A percentile compares a stretch with the other conserved stretches of the same genome.
These are phyloP conservation scores for Trametopsis cervina DNA, from an alignment of 768 basidiomycete species.

Conservation along the genomic window DNA sequence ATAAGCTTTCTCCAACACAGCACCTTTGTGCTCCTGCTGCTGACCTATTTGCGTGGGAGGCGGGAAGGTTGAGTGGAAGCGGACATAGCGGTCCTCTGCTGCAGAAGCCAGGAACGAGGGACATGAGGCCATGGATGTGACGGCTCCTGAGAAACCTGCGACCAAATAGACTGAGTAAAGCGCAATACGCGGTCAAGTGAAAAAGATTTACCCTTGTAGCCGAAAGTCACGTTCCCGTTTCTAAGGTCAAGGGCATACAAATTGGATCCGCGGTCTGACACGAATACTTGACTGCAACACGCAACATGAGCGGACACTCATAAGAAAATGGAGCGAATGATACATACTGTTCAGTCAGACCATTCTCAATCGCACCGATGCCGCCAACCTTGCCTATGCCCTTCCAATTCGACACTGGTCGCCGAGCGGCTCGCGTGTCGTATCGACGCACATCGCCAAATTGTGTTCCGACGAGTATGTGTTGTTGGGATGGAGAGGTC, in stretches of 20 bases:
- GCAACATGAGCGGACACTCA: background rate
- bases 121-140: constrained; percentile 55
- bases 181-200: background rate
- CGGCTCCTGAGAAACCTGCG: constrained; percentile 63
- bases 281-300: constrained; percentile 53
- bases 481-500: constrained; percentile 28
- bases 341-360: constrained; percentile 60
- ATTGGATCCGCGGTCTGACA: constrained; percentile 58
- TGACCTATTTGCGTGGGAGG: constrained; percentile 42
- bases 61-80: constrained; percentile 57
- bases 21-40: constrained; percentile 50
- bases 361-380: constrained; percentile 50
- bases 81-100: constrained; percentile 61
- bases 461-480: constrained; percentile 66
- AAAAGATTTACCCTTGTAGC: constrained; percentile 50
- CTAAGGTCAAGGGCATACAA: constrained; percentile 64
- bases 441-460: constrained; percentile 71
- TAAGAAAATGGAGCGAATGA: background rate
- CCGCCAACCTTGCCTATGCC: constrained; percentile 54
- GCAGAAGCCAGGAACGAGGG: constrained; percentile 50
- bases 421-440: constrained; percentile 62
- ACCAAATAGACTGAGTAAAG: background rate
- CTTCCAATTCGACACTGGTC: constrained; percentile 65
- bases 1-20: constrained; percentile 57
- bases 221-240: constrained; percentile 54